A percentile compares a stretch with the other conserved stretches of the same genome.
Evolutionary conservation across 148 eudicot species (phyloP).

Genomic region (Polygonum maritimum): DNA sequence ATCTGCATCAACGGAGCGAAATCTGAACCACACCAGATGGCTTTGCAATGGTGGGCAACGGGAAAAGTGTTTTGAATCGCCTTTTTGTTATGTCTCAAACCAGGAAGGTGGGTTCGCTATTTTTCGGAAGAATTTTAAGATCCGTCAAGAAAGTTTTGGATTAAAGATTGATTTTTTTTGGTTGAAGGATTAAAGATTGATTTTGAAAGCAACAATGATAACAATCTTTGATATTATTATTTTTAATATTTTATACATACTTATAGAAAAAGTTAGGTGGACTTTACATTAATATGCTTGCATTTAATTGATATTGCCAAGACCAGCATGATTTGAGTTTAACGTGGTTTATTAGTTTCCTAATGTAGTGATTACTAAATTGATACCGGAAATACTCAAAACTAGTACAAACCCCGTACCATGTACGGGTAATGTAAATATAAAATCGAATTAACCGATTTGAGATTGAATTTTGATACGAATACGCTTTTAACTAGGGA

Average conservation of each 20-base stretch:
- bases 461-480: too few species aligned
- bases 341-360: background rate
- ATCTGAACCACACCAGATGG: constrained; percentile 5
- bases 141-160: background rate
- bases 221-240: background rate
- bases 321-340: background rate
- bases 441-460: too few species aligned
- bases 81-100: background rate
- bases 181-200: background rate
- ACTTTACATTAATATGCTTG: background rate
- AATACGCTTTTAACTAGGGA: too few species aligned
- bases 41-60: constrained; percentile 2
- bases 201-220: background rate
- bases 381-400: too few species aligned
- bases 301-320: background rate
- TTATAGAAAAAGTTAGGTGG: background rate
- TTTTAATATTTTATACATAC: background rate
- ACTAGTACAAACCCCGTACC: too few species aligned
- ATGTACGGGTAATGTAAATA: too few species aligned
- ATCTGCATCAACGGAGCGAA: background rate
- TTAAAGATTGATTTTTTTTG: background rate
- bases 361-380: background rate
- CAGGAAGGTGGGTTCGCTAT: background rate
- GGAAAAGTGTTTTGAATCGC: background rate
- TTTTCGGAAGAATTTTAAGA: background rate